These are phyloP conservation scores for Cardamine occulta DNA, from an alignment of 345 rosid genomes.

Conservation along the genomic window DNA sequence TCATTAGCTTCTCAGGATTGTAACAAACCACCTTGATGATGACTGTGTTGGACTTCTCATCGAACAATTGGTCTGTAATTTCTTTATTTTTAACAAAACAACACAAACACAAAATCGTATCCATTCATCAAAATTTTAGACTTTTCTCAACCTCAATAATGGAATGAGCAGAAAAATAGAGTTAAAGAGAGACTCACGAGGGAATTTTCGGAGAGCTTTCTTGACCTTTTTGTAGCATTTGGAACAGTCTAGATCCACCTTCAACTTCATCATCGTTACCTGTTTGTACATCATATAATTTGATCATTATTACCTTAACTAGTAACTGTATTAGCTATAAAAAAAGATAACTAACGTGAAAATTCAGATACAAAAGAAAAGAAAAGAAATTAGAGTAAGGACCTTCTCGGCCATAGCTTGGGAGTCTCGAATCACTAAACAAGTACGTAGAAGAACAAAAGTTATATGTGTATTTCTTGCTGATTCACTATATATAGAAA, in stretches of 20 bases:
- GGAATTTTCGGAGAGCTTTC: constrained; percentile 59
- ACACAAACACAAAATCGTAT: not conserved
- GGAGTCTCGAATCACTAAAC: constrained; percentile 15
- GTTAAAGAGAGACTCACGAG: constrained; percentile 57
- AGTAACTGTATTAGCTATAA: not conserved
- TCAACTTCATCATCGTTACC: constrained; percentile 64
- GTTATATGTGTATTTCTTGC: constrained; percentile 1
- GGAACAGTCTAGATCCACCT: constrained; percentile 66
- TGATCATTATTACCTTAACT: constrained; percentile 24
- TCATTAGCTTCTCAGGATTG: constrained; percentile 65
- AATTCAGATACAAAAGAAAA: constrained; percentile 1
- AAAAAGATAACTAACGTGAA: not conserved
- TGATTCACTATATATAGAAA: constrained; percentile 25
- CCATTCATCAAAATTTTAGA: not conserved
- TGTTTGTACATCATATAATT: constrained; percentile 31
- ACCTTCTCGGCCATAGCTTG: constrained; percentile 41
- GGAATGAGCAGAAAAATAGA: not conserved
- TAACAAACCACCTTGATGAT: constrained; percentile 70
- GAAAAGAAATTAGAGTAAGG: not conserved
- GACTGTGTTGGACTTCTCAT: constrained; percentile 71
- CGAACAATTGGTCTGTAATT: constrained; percentile 60
- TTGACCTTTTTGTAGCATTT: constrained; percentile 71
- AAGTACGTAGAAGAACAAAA: constrained; percentile 12
- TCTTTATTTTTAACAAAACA: constrained; percentile 44
- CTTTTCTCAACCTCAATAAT: not conserved